phyloP scores from a whole-genome alignment of 805 yeast species.

The Hermanozyma aechmeae region DNA sequence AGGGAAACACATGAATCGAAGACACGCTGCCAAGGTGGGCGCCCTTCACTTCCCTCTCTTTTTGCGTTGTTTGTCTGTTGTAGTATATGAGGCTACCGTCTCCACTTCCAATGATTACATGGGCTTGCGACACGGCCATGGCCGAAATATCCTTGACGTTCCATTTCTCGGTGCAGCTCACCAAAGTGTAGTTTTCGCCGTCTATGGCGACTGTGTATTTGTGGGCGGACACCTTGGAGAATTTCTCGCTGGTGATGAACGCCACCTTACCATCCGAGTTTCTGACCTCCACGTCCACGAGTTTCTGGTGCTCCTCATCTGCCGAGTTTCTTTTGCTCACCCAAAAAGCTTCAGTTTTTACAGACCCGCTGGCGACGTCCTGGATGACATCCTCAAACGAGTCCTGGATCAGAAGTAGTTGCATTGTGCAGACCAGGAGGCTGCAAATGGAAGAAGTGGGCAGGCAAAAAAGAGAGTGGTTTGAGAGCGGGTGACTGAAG shows the following conservation, averaged over 20 bases:
- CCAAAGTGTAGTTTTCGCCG: conserved; percentile 2
- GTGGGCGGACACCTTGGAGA: no score
- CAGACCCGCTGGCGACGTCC: conserved; percentile 20
- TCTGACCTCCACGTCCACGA: conserved; percentile 2
- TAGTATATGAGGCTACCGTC: no score
- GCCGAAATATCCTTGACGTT: conserved; percentile 3
- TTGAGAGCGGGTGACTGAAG: no score
- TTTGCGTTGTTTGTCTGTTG: no score
- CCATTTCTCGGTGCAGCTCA: not conserved
- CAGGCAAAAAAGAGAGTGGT: no score
- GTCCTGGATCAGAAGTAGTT: conserved; percentile 31
- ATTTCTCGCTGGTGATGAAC: no score
- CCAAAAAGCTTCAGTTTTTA: conserved; percentile 31
- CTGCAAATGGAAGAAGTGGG: no score
- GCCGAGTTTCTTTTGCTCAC: conserved; percentile 21
- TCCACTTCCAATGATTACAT: no score
- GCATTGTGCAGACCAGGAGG: no score
- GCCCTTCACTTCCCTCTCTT: conserved; percentile 1
- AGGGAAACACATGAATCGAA: conserved; percentile 46
- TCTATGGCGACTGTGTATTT: conserved; percentile 1
- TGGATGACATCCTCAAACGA: conserved; percentile 33
- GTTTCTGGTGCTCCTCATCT: conserved; percentile 8
- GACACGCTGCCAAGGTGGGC: conserved; percentile 48
- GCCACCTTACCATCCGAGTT: conserved; percentile 1
- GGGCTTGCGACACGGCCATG: conserved; percentile 3